These are phyloP conservation scores for Polytrichum commune DNA, from an alignment of 225 moss, liverwort and hornwort species.

Conservation along the genomic window DNA sequence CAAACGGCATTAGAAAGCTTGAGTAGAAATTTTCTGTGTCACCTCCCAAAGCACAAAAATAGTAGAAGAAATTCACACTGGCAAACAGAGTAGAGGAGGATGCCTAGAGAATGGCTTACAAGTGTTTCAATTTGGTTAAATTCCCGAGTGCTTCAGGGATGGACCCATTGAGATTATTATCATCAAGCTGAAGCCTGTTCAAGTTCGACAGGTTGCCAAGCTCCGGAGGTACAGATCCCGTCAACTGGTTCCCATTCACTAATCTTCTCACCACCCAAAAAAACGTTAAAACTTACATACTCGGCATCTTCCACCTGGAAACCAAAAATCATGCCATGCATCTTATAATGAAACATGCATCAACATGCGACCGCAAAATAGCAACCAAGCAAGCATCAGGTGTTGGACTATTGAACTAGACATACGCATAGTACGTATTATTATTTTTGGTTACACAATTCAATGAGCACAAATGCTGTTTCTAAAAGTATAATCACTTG, in stretches of 20 bases:
- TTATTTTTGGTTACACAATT: too few species aligned
- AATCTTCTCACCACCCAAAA: constrained; percentile 24
- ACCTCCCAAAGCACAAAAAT: too few species aligned
- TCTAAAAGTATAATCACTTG: too few species aligned
- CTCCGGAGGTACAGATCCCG: constrained; percentile 34
- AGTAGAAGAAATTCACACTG: too few species aligned
- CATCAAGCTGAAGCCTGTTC: constrained; percentile 47
- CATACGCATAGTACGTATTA: background rate
- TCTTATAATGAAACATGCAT: background rate
- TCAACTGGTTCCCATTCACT: constrained; percentile 42
- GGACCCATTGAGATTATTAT: constrained; percentile 31
- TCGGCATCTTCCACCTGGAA: too few species aligned
- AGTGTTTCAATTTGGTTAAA: constrained; percentile 16
- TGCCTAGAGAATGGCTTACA: constrained; percentile 18
- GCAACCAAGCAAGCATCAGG: background rate
- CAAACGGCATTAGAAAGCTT: too few species aligned
- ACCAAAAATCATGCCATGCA: background rate
- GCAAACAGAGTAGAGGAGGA: too few species aligned
- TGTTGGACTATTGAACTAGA: background rate
- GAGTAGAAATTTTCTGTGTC: too few species aligned
- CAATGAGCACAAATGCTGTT: too few species aligned
- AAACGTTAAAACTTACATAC: background rate
- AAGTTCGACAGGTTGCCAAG: constrained; percentile 22
- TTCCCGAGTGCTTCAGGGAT: constrained; percentile 31
- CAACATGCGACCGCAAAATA: background rate